These are phyloP conservation scores for Hemisphaericaspora xylofermentans DNA, from an alignment of 1,139 yeast species.

Conservation along the genomic window DNA sequence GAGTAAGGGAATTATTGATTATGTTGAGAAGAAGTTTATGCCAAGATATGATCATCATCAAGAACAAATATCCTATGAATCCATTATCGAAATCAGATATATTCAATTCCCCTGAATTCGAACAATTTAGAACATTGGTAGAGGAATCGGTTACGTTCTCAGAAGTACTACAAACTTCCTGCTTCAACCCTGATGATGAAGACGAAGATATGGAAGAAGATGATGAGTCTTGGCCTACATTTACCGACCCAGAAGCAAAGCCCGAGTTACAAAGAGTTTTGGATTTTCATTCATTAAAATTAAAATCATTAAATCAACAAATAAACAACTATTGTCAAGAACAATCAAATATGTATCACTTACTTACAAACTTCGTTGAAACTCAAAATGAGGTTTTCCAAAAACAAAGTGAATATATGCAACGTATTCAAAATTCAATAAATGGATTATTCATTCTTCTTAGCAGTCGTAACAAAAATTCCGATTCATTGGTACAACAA, in stretches of 20 bases:
- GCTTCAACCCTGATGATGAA: conserved; percentile 10
- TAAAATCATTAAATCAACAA: conserved; percentile 18
- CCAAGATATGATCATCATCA: conserved; percentile 36
- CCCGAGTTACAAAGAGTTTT: conserved; percentile 13
- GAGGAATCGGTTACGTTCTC: conserved; percentile 14
- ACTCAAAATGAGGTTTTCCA: conserved; percentile 21
- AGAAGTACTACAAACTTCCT: conserved; percentile 9
- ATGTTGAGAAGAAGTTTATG: conserved; percentile 26
- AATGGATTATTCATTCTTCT: conserved; percentile 23
- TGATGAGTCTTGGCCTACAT: conserved; percentile 10
- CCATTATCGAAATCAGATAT: conserved; percentile 29
- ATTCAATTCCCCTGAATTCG: conserved; percentile 24
- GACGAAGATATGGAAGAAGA: conserved; percentile 12
- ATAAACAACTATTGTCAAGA: conserved; percentile 17
- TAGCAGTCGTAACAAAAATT: conserved; percentile 17
- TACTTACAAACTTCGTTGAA: conserved; percentile 19
- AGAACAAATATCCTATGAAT: conserved; percentile 25
- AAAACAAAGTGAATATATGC: conserved; percentile 22
- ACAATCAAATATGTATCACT: conserved; percentile 16
- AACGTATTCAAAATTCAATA: conserved; percentile 20
- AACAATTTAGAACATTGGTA: conserved; percentile 19
- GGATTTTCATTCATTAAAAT: conserved; percentile 15
- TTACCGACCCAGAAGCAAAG: conserved; percentile 7
- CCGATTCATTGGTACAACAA: conserved; percentile 20
- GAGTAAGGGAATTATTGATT: conserved; percentile 21